Evolutionary conservation across 1,284 basidiomycete species (phyloP).

Genomic region (Thelephora terrestris): DNA sequence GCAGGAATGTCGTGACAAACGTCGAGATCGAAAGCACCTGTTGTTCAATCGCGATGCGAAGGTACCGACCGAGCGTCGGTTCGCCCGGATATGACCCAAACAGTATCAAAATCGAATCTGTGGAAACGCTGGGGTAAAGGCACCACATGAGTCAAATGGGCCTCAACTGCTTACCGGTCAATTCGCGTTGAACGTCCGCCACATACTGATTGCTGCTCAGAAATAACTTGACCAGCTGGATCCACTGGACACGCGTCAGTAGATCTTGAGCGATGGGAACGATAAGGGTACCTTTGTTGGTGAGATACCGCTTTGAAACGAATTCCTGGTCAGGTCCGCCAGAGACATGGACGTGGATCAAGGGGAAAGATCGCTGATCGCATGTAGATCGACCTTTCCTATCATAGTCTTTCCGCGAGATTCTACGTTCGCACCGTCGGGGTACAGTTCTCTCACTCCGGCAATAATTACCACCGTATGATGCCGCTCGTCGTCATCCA

Average conservation of each 20-base stretch:
- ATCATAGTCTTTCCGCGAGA: no score
- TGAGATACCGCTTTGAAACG: slow-evolving; percentile 57
- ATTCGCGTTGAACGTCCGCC: slow-evolving; percentile 29
- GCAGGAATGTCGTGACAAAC: slow-evolving; percentile 47
- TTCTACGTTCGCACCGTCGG: no score
- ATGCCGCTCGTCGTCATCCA: no score
- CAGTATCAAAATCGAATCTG: slow-evolving; percentile 59
- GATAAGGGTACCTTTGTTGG: slow-evolving; percentile 39
- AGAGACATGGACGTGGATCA: slow-evolving; percentile 45
- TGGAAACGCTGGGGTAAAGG: slow-evolving; percentile 1
- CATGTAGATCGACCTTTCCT: no score
- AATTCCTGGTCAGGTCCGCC: slow-evolving; percentile 55
- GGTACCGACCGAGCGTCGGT: slow-evolving; percentile 48
- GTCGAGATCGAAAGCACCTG: slow-evolving; percentile 44
- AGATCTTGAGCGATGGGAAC: slow-evolving; percentile 1
- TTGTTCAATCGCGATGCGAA: slow-evolving; percentile 46
- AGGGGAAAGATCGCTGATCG: no score
- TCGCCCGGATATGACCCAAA: slow-evolving; percentile 58
- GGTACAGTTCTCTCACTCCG: no score
- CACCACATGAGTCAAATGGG: neutral
- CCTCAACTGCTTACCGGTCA: slow-evolving; percentile 35
- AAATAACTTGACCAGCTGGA: slow-evolving; percentile 48
- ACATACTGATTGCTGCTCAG: slow-evolving; percentile 38
- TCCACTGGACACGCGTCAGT: slow-evolving; percentile 37
- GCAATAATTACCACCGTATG: no score